phyloP scores from a whole-genome alignment of 148 eudicot genomes.

The Fagopyrum tataricum region DNA sequence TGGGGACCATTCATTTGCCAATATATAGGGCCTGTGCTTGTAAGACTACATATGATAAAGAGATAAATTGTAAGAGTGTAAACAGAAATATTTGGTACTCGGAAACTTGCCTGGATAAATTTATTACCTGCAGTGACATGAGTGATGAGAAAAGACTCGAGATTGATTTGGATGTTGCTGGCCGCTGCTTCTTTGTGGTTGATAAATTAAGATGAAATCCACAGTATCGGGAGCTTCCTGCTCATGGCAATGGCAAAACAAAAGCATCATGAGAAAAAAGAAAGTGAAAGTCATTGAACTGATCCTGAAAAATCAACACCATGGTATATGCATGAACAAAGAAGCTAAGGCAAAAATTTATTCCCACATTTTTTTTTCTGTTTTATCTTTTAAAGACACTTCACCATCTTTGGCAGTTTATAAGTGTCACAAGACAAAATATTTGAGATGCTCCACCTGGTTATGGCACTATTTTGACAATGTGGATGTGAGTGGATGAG shows the following conservation, averaged over 20 bases:
- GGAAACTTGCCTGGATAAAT: background rate
- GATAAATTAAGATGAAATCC: constrained; percentile 70
- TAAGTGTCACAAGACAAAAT: background rate
- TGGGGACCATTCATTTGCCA: constrained; percentile 76
- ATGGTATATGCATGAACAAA: background rate
- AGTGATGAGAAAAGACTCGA: constrained; percentile 57
- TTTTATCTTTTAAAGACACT: background rate
- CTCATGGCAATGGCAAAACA: background rate
- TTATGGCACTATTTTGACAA: background rate
- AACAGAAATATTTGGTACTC: background rate
- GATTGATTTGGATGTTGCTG: constrained; percentile 29
- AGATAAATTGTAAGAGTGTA: background rate
- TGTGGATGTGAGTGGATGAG: background rate
- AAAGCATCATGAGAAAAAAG: background rate
- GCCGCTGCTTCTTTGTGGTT: constrained; percentile 27
- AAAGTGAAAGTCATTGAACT: background rate
- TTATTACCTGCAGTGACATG: constrained; percentile 78
- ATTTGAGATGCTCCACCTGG: background rate
- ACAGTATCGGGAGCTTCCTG: constrained; percentile 46
- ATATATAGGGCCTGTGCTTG: constrained; percentile 57
- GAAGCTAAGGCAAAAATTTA: background rate
- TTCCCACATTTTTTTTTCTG: background rate
- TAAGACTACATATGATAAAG: constrained; percentile 31
- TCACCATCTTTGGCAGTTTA: background rate
- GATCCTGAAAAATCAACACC: background rate